Percentiles rank a stretch among this genome's conserved stretches.
Conservation (phyloP, 805 yeast species). For the Wickerhamiella cacticola region DNA sequence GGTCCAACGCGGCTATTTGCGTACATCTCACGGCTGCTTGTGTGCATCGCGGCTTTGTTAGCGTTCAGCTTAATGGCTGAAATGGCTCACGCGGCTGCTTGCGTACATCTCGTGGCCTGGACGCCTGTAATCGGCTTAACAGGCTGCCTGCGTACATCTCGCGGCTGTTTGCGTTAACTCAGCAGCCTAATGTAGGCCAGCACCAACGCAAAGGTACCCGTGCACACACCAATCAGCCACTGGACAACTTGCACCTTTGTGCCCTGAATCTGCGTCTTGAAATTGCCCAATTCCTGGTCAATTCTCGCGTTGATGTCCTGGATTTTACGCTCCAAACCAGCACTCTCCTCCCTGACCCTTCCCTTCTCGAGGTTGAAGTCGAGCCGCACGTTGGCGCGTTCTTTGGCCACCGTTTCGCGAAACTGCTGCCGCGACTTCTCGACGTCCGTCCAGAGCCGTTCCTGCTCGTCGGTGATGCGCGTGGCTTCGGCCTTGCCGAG, state of each 20-base stretch:
- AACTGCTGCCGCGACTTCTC: conserved; percentile 76
- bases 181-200: conserved; percentile 81
- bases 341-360: conserved; percentile 83
- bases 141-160: too few species aligned
- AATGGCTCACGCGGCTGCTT: too few species aligned
- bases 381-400: conserved; percentile 77
- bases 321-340: conserved; percentile 83
- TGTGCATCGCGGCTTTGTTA: too few species aligned
- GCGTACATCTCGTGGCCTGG: too few species aligned
- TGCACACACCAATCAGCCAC: conserved; percentile 96
- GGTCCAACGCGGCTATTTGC: too few species aligned
- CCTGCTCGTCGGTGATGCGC: conserved; percentile 74
- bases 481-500: conserved; percentile 80
- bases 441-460: conserved; percentile 66
- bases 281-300: conserved; percentile 88
- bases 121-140: too few species aligned
- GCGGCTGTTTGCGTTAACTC: conserved; percentile 31
- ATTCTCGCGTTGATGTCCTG: conserved; percentile 91
- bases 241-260: conserved; percentile 96
- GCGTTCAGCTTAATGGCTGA: too few species aligned
- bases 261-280: conserved; percentile 88
- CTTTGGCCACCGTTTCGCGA: conserved; percentile 82
- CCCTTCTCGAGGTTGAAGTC: conserved; percentile 93
- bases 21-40: too few species aligned
- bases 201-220: conserved; percentile 93